phyloP scores from a whole-genome alignment of 768 basidiomycete genomes.

The Termitomyces sp. region DNA sequence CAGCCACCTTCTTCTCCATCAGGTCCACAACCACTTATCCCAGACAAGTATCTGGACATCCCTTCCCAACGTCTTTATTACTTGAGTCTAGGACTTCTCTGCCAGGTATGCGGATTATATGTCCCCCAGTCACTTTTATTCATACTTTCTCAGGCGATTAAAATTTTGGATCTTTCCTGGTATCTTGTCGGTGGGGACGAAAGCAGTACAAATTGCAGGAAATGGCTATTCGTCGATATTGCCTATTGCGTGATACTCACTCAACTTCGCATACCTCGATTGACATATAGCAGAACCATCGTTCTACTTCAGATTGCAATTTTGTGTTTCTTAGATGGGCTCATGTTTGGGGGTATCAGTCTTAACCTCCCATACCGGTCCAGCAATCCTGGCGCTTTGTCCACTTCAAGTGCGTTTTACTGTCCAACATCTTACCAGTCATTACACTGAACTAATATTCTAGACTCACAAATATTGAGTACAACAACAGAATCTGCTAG shows the following conservation, averaged over 20 bases:
- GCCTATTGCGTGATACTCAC: slow-evolving; percentile 51
- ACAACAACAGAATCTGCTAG: slow-evolving; percentile 40
- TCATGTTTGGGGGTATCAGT: slow-evolving; percentile 69
- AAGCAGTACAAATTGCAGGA: slow-evolving; percentile 41
- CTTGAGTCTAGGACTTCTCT: slow-evolving; percentile 66
- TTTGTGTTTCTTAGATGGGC: slow-evolving; percentile 59
- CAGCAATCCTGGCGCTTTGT: background rate
- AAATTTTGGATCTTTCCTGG: slow-evolving; percentile 64
- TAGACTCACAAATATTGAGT: slow-evolving; percentile 30
- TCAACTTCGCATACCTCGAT: slow-evolving; percentile 66
- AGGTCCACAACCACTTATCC: slow-evolving; percentile 45
- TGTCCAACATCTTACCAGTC: background rate
- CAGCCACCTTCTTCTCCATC: slow-evolving; percentile 4
- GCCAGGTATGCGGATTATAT: slow-evolving; percentile 50
- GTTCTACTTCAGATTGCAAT: slow-evolving; percentile 56
- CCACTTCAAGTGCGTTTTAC: slow-evolving; percentile 24
- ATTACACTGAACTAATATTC: background rate
- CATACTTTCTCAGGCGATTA: slow-evolving; percentile 52
- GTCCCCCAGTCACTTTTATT: background rate
- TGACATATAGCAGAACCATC: slow-evolving; percentile 59
- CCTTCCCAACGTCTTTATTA: slow-evolving; percentile 79
- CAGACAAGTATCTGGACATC: slow-evolving; percentile 67
- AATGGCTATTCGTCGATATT: slow-evolving; percentile 73
- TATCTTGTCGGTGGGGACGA: slow-evolving; percentile 43
- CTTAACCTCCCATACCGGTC: slow-evolving; percentile 31